Percentiles rank a stretch among this genome's conserved stretches.
Evolutionary conservation across 2,329 filamentous ascomycete species (phyloP).

Genomic region (Colletotrichum scovillei): DNA sequence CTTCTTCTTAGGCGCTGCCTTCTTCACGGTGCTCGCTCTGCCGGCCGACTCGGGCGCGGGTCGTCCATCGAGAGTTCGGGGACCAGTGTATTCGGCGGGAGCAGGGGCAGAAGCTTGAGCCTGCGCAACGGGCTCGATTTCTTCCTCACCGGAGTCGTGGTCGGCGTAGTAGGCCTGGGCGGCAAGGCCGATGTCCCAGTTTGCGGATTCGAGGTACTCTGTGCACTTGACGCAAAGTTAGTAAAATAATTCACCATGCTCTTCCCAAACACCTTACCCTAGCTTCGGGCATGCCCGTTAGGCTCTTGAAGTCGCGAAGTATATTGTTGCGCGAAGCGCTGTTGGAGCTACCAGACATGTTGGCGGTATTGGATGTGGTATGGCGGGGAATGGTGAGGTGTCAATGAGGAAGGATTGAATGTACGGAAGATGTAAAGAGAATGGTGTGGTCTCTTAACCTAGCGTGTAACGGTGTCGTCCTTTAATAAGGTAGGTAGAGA

Average conservation of each 20-base stretch:
- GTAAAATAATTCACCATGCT: background rate
- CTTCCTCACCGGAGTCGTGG: slow-evolving; percentile 58
- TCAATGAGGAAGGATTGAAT: too few relatives aligned
- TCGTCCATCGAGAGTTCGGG: slow-evolving; percentile 71
- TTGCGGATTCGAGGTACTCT: slow-evolving; percentile 72
- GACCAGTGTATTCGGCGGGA: slow-evolving; percentile 65
- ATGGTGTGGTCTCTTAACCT: too few relatives aligned
- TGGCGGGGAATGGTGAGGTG: slow-evolving; percentile 5
- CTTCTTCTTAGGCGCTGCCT: slow-evolving; percentile 63
- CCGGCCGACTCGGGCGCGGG: slow-evolving; percentile 58
- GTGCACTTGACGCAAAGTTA: slow-evolving; percentile 62
- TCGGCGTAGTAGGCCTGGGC: slow-evolving; percentile 72
- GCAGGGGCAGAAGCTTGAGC: slow-evolving; percentile 37
- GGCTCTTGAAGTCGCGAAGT: slow-evolving; percentile 30
- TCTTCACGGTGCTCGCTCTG: slow-evolving; percentile 46
- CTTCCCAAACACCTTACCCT: slow-evolving; percentile 10
- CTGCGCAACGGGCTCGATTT: slow-evolving; percentile 53
- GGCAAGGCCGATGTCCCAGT: slow-evolving; percentile 75
- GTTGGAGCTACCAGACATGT: slow-evolving; percentile 30
- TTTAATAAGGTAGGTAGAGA: background rate
- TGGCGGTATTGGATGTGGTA: background rate
- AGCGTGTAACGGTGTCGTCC: background rate
- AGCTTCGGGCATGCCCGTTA: slow-evolving; percentile 32
- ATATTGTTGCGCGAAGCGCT: slow-evolving; percentile 35
- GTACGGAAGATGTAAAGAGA: background rate